Percentiles rank a stretch among this genome's conserved stretches.
Conservation (phyloP, 1,139 yeast genomes). For the Geotrichum carabidarum region DNA sequence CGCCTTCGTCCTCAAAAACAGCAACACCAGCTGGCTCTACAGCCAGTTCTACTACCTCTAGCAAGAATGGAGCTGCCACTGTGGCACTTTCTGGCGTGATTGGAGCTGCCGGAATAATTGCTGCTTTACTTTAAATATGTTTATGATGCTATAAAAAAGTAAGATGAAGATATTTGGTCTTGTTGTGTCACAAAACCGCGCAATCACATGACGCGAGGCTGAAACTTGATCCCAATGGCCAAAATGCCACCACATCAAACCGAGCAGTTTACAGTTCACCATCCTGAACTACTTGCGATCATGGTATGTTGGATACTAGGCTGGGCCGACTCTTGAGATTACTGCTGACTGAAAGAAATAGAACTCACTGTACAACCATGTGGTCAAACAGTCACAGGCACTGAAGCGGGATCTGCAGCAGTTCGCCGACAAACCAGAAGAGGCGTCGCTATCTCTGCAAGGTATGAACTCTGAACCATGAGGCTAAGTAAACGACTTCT, state of each 20-base stretch:
- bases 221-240: neutral
- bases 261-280: neutral
- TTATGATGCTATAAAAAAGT: neutral
- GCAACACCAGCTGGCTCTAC: constrained; percentile 25
- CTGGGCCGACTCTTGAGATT: neutral
- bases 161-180: neutral
- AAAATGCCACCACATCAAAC: constrained; percentile 17
- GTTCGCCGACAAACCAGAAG: constrained; percentile 61
- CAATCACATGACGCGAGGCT: constrained; percentile 3
- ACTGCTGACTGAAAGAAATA: neutral
- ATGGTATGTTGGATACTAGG: neutral
- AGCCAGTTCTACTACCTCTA: constrained; percentile 21
- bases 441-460: constrained; percentile 70
- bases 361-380: constrained; percentile 88
- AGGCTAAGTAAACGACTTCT: neutral
- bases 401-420: constrained; percentile 61
- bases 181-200: neutral
- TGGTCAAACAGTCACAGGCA: constrained; percentile 74
- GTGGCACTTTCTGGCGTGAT: constrained; percentile 21
- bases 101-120: constrained; percentile 23
- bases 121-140: constrained; percentile 21
- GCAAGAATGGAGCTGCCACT: constrained; percentile 17
- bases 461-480: constrained; percentile 34
- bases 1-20: constrained; percentile 23
- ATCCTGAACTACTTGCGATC: neutral